Evolutionary conservation across 495 filamentous ascomycete species (phyloP), one percentile per base, ranked within the genome.

Genomic region (Daldinia vernicosa): DNA sequence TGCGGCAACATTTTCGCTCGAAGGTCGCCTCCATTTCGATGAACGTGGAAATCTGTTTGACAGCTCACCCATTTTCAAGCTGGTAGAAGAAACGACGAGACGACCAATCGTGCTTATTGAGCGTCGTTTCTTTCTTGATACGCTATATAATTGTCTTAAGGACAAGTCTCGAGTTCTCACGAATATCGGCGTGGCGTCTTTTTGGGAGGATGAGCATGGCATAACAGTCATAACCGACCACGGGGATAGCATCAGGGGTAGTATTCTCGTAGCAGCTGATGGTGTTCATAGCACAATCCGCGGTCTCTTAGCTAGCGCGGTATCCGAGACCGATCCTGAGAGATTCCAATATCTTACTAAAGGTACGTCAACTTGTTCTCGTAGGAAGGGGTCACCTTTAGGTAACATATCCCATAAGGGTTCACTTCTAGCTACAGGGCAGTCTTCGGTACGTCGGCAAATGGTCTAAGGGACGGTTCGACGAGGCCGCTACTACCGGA

Each of bases 401-500:
- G n/a, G n/a, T n/a, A 45, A 54, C 54, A 22, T 28, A 14, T 17
- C 24, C 7, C 17, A 9, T 9, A 45, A 45, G 67, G 59, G 7
- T 74, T 75, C 40, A 64, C 54, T 4, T 58, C 63, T 39, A 70
- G 14, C 37, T 77, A 75, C 35, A 26, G 61, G 8, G n/a, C 43
- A 11, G 51, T 77, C 39, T 77, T 77, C 32, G 75, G 63, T 11
- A 77, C 67, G n/a, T 75, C 72, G 9, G 39, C 27, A 4, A 73
- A 74, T 27, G 51, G 39, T 9, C 12, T 26, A 11, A 6, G 4
- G 4, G 60, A 19, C 1, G 15, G 32, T 24, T n/a, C 19, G 0
- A 15, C 22, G 5, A 63, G 32, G n/a, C 58, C 54, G 1, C 37
- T 67, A 26, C 19, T 72, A 14, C 61, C 70, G 4, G 50, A 62